Percentiles rank a stretch among this genome's conserved stretches.
phyloP scores from a whole-genome alignment of 129 eudicot species.

The sunflower (Helianthus annuus) region HanXRQr2.0-SUNRISE NC_035435.2:107390652-107391151 shows the following conservation, averaged over 20 bases:
- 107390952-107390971: constrained; percentile 24
- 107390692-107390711: neutral
- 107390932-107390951: constrained; percentile 9
- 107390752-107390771: neutral
- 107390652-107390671: too few species aligned
- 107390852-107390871: too few species aligned
- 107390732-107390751: neutral
- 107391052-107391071: neutral
- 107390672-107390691: neutral
- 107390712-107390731: constrained; percentile 3
- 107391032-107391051: neutral
- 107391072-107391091: constrained; percentile 3
- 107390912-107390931: constrained; percentile 10
- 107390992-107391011: constrained; percentile 4
- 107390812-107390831: too few species aligned
- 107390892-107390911: constrained; percentile 5
- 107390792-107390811: neutral
- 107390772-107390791: constrained; percentile 9
- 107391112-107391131: constrained; percentile 57
- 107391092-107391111: constrained; percentile 61
- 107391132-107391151: constrained; percentile 63
- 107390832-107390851: too few species aligned
- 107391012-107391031: neutral
- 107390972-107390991: constrained; percentile 11
- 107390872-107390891: neutral